phyloP scores from a whole-genome alignment of 2,329 filamentous ascomycete genomes.

The Nemania serpens region DNA sequence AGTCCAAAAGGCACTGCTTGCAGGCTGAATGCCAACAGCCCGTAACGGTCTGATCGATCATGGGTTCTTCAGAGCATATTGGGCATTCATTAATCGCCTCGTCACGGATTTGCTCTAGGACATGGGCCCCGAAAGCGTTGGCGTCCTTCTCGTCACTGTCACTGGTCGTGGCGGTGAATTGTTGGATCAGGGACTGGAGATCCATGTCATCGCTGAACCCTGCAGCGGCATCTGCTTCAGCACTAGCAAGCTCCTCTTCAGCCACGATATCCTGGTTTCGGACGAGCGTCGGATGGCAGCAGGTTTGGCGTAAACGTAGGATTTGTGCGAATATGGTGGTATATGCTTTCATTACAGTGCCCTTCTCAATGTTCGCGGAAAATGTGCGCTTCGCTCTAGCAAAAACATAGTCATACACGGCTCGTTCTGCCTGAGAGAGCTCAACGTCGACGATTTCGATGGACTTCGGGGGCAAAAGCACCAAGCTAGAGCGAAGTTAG shows the following conservation, averaged over 20 bases:
- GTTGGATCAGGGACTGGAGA: conserved; percentile 79
- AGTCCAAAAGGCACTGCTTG: conserved; percentile 88
- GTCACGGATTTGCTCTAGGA: conserved; percentile 86
- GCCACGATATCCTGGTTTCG: conserved; percentile 82
- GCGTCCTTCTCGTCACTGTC: conserved; percentile 64
- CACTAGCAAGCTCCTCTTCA: conserved; percentile 83
- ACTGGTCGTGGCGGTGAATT: conserved; percentile 74
- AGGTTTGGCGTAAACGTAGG: conserved; percentile 86
- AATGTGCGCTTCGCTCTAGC: conserved; percentile 82
- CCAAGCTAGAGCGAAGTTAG: conserved; percentile 53
- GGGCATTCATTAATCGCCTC: conserved; percentile 90
- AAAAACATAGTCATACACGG: conserved; percentile 92
- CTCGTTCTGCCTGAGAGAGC: conserved; percentile 80
- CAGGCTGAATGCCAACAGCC: conserved; percentile 98
- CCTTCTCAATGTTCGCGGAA: conserved; percentile 83
- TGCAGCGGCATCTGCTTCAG: conserved; percentile 76
- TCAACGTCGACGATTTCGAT: conserved; percentile 89
- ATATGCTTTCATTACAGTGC: conserved; percentile 92
- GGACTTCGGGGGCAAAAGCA: conserved; percentile 78
- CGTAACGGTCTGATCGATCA: conserved; percentile 92
- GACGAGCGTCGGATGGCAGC: conserved; percentile 89
- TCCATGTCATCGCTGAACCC: conserved; percentile 97
- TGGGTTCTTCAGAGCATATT: conserved; percentile 92
- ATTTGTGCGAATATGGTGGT: conserved; percentile 98
- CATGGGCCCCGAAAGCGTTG: conserved; percentile 81